These are phyloP conservation scores for Elsinoe arachidis DNA, from an alignment of 2,329 filamentous ascomycete species.

Conservation along the genomic window DNA sequence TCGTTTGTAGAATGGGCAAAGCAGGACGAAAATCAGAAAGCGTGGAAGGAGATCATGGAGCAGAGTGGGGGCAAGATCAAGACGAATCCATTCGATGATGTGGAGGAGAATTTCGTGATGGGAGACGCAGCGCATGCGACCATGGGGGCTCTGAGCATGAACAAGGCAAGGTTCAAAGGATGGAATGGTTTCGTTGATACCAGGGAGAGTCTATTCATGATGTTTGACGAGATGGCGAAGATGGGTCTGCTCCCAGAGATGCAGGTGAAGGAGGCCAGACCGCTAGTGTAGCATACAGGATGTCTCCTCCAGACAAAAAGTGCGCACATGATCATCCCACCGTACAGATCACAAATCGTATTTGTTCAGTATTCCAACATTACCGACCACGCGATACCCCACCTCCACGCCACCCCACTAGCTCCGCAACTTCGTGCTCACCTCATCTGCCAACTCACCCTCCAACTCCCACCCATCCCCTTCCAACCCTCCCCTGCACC, in stretches of 20 bases:
- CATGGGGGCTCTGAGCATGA: constrained; percentile 30
- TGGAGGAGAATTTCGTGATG: constrained; percentile 40
- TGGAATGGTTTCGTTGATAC: constrained; percentile 42
- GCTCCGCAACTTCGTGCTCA: too few species aligned
- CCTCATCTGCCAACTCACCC: too few species aligned
- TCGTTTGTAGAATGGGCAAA: constrained; percentile 40
- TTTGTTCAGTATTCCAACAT: too few species aligned
- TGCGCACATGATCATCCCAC: too few species aligned
- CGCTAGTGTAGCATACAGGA: neutral
- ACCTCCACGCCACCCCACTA: too few species aligned
- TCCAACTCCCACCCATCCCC: too few species aligned
- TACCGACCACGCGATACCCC: too few species aligned
- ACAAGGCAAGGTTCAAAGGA: constrained; percentile 39
- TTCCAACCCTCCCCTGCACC: too few species aligned
- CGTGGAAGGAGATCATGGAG: constrained; percentile 39
- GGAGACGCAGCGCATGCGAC: constrained; percentile 34
- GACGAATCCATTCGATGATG: constrained; percentile 36
- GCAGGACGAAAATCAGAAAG: constrained; percentile 34
- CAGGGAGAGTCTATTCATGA: constrained; percentile 35
- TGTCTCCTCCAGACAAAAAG: neutral
- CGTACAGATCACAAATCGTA: too few species aligned
- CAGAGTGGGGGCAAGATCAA: constrained; percentile 17
- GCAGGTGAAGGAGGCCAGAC: constrained; percentile 18
- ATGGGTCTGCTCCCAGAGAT: constrained; percentile 37
- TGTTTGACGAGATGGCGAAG: constrained; percentile 34